Conservation (phyloP, 2,329 filamentous ascomycete species). For the Trichoderma asperellum region DNA sequence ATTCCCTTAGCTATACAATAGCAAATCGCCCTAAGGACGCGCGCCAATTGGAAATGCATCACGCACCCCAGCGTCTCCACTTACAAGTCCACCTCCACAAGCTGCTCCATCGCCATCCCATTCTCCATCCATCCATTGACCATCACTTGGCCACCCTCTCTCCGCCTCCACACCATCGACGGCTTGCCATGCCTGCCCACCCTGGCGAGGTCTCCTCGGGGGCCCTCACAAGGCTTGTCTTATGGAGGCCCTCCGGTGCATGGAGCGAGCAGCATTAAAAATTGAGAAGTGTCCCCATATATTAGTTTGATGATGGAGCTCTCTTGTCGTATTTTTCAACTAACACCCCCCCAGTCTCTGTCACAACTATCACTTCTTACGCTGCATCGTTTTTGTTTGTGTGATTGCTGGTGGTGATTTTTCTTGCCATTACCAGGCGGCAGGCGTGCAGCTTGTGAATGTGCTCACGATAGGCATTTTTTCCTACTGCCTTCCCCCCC, state of each 20-base stretch:
- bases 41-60: constrained; percentile 28
- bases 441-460: constrained; percentile 26
- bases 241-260: constrained; percentile 22
- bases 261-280: constrained; percentile 23
- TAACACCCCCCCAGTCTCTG: constrained; percentile 25
- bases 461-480: constrained; percentile 8
- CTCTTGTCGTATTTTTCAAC: constrained; percentile 21
- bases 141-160: constrained; percentile 25
- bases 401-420: constrained; percentile 1
- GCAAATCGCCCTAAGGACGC: constrained; percentile 23
- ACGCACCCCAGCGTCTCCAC: constrained; percentile 29
- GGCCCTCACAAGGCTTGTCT: constrained; percentile 27
- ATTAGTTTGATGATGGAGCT: constrained; percentile 24
- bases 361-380: constrained; percentile 9
- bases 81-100: constrained; percentile 28
- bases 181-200: constrained; percentile 26
- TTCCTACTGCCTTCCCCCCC: constrained; percentile 6
- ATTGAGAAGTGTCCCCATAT: constrained; percentile 24
- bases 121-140: constrained; percentile 26
- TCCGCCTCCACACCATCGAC: constrained; percentile 29
- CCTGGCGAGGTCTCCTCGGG: constrained; percentile 23
- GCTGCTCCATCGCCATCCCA: constrained; percentile 18
- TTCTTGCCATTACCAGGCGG: neutral
- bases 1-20: constrained; percentile 18
- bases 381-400: constrained; percentile 8